Conservation (phyloP, 352 stramenopile species). For the Phytophthora gonapodyides region DNA sequence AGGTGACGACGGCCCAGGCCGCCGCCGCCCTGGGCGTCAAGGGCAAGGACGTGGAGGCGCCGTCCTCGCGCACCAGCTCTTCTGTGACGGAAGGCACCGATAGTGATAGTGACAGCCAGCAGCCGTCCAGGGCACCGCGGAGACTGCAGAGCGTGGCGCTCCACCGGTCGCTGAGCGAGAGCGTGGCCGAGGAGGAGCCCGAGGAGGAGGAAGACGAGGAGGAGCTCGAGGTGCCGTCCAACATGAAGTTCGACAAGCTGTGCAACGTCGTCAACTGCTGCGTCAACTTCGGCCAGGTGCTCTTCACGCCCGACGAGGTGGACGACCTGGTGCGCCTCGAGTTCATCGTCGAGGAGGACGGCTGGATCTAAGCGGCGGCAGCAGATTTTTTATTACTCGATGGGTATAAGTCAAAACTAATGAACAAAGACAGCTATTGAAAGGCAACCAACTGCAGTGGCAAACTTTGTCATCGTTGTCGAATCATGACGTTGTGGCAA, state of each 20-base stretch:
- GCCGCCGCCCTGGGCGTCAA: constrained; percentile 28
- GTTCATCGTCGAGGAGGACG: constrained; percentile 83
- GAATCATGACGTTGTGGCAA: too few species aligned
- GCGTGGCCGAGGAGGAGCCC: constrained; percentile 38
- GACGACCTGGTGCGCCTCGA: constrained; percentile 72
- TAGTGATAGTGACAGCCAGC: constrained; percentile 58
- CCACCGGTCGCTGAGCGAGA: constrained; percentile 35
- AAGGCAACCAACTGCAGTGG: too few species aligned
- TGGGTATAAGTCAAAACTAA: constrained; percentile 26
- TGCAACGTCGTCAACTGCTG: constrained; percentile 69
- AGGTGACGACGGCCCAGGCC: constrained; percentile 42
- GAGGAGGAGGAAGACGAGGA: constrained; percentile 44
- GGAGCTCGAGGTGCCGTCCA: constrained; percentile 44
- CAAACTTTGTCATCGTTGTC: too few species aligned
- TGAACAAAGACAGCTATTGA: constrained; percentile 22
- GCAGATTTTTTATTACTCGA: constrained; percentile 37
- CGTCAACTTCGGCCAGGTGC: constrained; percentile 57
- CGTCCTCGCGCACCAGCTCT: constrained; percentile 47
- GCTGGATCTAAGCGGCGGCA: constrained; percentile 65
- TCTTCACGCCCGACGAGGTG: constrained; percentile 59
- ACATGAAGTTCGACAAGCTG: constrained; percentile 47
- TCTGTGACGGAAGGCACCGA: constrained; percentile 58
- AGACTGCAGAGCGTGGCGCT: constrained; percentile 24
- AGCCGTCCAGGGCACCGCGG: constrained; percentile 7
- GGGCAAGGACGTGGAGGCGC: constrained; percentile 50